Percentiles rank a stretch among this genome's conserved stretches.
Evolutionary conservation across 345 rosid genomes (phyloP).

Genomic region (Salix dunnii): DNA sequence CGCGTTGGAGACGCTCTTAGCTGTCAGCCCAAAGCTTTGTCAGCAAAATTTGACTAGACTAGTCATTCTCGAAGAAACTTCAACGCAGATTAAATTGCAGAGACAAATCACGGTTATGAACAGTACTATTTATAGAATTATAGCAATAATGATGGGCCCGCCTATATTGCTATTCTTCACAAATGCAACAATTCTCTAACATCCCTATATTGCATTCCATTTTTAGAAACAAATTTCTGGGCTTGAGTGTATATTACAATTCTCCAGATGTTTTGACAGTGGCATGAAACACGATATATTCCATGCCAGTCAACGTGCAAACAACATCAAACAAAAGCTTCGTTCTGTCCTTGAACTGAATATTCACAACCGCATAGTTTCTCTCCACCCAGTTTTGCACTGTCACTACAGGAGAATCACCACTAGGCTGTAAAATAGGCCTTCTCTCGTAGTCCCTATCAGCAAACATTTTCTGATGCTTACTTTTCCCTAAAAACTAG

Average conservation of each 20-base stretch:
- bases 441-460: conserved; percentile 84
- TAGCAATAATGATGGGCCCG: no score
- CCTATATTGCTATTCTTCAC: no score
- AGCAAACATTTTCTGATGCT: conserved; percentile 91
- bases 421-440: conserved; percentile 36
- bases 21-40: background rate
- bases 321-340: conserved; percentile 86
- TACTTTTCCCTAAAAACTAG: no score
- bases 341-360: conserved; percentile 80
- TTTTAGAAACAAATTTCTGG: no score
- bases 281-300: conserved; percentile 80
- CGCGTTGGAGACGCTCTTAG: no score
- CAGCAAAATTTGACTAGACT: background rate
- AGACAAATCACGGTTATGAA: no score
- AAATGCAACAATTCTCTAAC: no score
- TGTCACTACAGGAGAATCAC: conserved; percentile 60
- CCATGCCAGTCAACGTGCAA: conserved; percentile 95
- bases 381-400: conserved; percentile 89
- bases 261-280: conserved; percentile 61
- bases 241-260: no score
- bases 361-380: conserved; percentile 79
- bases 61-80: background rate
- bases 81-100: background rate
- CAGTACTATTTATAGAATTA: no score
- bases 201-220: no score